Conservation (phyloP, 75 land plant species). For the Cunninghamia lanceolata region DNA sequence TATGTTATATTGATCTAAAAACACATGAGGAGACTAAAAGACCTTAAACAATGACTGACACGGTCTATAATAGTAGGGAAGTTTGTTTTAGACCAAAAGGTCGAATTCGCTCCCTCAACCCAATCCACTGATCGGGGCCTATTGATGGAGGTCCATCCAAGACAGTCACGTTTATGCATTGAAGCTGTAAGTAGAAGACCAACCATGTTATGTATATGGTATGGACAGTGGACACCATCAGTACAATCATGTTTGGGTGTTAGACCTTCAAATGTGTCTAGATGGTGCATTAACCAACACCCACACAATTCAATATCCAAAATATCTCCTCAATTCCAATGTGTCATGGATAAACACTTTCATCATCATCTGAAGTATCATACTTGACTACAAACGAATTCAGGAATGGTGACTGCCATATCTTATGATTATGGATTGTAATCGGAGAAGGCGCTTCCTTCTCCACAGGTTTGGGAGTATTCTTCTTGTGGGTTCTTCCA, state of each 20-base stretch:
- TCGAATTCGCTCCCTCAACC: neutral
- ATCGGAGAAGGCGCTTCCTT: neutral
- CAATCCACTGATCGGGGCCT: neutral
- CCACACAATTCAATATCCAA: neutral
- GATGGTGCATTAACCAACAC: neutral
- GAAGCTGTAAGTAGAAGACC: neutral
- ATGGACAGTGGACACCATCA: no score
- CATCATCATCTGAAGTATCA: constrained; percentile 4
- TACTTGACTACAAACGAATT: neutral
- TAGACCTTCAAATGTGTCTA: neutral
- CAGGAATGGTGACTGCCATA: neutral
- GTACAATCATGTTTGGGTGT: neutral
- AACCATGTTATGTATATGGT: neutral
- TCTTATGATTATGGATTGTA: neutral
- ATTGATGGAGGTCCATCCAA: no score
- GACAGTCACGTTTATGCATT: neutral
- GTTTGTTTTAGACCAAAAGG: neutral
- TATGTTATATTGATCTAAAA: neutral
- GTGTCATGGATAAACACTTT: neutral
- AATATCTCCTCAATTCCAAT: neutral
- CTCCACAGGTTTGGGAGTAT: constrained; percentile 9
- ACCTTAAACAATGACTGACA: neutral
- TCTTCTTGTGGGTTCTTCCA: constrained; percentile 15
- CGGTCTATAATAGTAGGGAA: neutral
- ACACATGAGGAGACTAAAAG: neutral